Conservation (phyloP, 225 moss, liverwort and hornwort species). For the Bryoerythrophyllum caledonicum region DNA sequence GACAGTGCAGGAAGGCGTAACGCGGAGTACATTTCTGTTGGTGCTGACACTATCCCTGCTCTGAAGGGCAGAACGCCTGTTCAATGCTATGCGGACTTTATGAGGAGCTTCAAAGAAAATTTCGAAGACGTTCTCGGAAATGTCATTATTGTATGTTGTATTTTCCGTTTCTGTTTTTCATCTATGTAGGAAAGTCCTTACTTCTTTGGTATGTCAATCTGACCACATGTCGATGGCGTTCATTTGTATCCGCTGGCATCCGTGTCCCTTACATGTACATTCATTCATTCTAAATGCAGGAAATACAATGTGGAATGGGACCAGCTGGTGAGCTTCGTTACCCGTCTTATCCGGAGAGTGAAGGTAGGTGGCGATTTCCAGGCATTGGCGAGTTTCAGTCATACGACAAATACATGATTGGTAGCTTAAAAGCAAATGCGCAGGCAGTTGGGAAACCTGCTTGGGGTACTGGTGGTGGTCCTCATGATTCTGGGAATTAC, state of each 20-base stretch:
- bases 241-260: not conserved
- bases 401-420: constrained; percentile 70
- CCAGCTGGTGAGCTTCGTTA: constrained; percentile 80
- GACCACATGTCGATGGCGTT: not conserved
- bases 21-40: constrained; percentile 71
- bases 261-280: not conserved
- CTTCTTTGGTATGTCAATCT: too few relatives aligned
- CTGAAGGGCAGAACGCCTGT: constrained; percentile 68
- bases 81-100: constrained; percentile 74
- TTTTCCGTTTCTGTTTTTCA: too few relatives aligned
- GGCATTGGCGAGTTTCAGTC: constrained; percentile 80
- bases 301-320: constrained; percentile 87
- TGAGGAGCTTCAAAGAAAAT: constrained; percentile 74
- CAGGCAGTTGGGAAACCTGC: constrained; percentile 42
- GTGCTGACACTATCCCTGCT: constrained; percentile 59
- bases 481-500: constrained; percentile 63
- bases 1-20: constrained; percentile 65
- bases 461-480: constrained; percentile 64
- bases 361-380: constrained; percentile 71
- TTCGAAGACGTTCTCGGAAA: constrained; percentile 67
- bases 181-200: too few relatives aligned
- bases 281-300: constrained; percentile 22
- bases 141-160: constrained; percentile 55
- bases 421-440: constrained; percentile 53
- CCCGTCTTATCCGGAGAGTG: constrained; percentile 71